Evolutionary conservation across 768 basidiomycete genomes (phyloP), one percentile per base, ranked within the genome.

Genomic region (Hydnum rufescens): DNA sequence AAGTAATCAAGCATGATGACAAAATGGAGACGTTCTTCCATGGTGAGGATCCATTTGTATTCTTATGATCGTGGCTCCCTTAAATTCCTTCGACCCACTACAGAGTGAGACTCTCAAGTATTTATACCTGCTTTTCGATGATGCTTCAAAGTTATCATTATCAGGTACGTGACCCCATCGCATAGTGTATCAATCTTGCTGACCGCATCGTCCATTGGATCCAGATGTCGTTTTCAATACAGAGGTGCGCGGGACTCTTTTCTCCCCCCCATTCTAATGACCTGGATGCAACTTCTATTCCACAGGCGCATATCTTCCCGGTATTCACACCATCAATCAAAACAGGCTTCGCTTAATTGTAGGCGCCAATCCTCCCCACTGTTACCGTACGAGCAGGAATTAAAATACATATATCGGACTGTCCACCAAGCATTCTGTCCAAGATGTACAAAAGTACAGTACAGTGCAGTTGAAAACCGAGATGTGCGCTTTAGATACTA

Each of bases 21-120:
- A 80, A 82, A 64, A 93, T 95, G 90, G 90, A 96, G 67, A 90
- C 90, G 8, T 95, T 92, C 68, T 75, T 90, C 65, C n/a, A 70
- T 95, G 71, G 85, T 84, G 54, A 39, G 53, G n/a, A 13, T 53
- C 22, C 43, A 16, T 49, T 32, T 36, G 5, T 4, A 49, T 55
- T 2, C 46, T 36, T 44, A 25, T 32, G 26, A n/a, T 42, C 44
- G 42, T 23, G 34, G 39, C 19, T 53, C 16, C 30, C 26, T n/a
- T n/a, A n/a, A n/a, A n/a, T n/a, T 34, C 43, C 30, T n/a, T 19
- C 32, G 18, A n/a, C 6, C 18, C 19, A 44, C 6, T 32, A 1
- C 61, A 87, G 86, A 82, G 82, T 58, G 86, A 89, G 64, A 90
- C 86, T 4, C 65, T 90, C 55, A 90, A 96, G 64, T 95, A 95